A percentile compares a stretch with the other conserved stretches of the same genome.
Evolutionary conservation across 257 asterid genomes (phyloP).

Genomic region (Eustoma russellianum): DNA sequence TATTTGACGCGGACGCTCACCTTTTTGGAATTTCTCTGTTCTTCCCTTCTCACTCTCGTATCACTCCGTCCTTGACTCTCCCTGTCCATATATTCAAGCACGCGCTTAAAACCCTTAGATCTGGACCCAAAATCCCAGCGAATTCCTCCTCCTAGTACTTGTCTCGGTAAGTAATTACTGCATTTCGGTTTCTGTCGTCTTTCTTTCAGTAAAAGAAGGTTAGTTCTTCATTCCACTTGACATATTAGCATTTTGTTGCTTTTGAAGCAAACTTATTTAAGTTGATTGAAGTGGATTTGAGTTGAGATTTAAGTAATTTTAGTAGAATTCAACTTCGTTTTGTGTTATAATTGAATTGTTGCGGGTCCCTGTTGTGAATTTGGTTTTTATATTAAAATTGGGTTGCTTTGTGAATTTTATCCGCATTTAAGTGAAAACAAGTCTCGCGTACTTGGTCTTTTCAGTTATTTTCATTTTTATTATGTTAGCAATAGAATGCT

Average conservation of each 20-base stretch:
- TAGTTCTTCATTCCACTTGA: not conserved
- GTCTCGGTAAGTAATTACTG: constrained; percentile 34
- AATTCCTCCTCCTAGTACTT: constrained; percentile 10
- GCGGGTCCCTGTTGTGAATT: not conserved
- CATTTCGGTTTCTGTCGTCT: constrained; percentile 10
- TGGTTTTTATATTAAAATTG: not conserved
- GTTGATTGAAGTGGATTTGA: not conserved
- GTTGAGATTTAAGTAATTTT: constrained; percentile 12
- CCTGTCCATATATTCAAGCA: constrained; percentile 9
- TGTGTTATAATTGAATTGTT: not conserved
- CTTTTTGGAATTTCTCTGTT: not conserved
- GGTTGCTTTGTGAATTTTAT: not conserved
- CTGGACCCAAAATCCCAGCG: constrained; percentile 21
- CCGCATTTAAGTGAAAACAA: not conserved
- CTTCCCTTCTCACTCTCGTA: constrained; percentile 12
- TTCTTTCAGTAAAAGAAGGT: not conserved
- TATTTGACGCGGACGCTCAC: too few species aligned
- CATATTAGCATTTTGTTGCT: constrained; percentile 3
- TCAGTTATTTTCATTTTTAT: not conserved
- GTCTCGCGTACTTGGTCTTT: not conserved
- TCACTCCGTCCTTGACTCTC: not conserved
- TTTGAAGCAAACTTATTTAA: constrained; percentile 1
- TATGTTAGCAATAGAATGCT: not conserved
- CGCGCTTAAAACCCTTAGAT: constrained; percentile 23
- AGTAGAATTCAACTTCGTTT: not conserved